Evolutionary conservation across 805 yeast species (phyloP).

Genomic region (Pichia nanzhaoensis): DNA sequence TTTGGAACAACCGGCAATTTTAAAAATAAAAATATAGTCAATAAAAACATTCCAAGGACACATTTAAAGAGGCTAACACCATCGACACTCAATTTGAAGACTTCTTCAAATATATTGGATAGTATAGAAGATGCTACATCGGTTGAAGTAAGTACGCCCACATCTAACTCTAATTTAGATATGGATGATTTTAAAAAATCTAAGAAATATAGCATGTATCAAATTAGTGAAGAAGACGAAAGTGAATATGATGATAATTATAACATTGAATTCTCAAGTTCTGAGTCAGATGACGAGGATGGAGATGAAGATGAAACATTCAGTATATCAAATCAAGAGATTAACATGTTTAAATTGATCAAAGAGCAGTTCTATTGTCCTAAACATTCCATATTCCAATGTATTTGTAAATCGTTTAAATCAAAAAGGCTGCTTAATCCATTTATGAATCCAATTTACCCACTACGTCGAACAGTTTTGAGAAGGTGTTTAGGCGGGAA

Average conservation of each 20-base stretch:
- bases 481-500: background rate
- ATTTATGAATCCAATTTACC: conserved; percentile 15
- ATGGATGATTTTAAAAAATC: conserved; percentile 5
- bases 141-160: background rate
- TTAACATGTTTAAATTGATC: conserved; percentile 23
- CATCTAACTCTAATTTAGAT: background rate
- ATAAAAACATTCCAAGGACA: conserved; percentile 1
- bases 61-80: conserved; percentile 10
- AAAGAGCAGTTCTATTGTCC: conserved; percentile 18
- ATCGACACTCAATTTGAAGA: conserved; percentile 20
- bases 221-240: conserved; percentile 15
- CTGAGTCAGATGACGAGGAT: conserved; percentile 14
- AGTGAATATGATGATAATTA: conserved; percentile 12
- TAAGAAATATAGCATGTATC: conserved; percentile 10
- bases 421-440: conserved; percentile 13
- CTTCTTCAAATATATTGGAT: conserved; percentile 1
- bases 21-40: conserved; percentile 1
- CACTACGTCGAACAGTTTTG: conserved; percentile 3
- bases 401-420: conserved; percentile 17
- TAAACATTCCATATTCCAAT: conserved; percentile 24
- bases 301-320: conserved; percentile 13
- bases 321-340: conserved; percentile 20
- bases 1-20: conserved; percentile 8
- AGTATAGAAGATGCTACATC: background rate
- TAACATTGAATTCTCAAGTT: conserved; percentile 8